Base-by-base conservation (phyloP, 306 rosid species). In the Cicer yamashitae region DNA sequence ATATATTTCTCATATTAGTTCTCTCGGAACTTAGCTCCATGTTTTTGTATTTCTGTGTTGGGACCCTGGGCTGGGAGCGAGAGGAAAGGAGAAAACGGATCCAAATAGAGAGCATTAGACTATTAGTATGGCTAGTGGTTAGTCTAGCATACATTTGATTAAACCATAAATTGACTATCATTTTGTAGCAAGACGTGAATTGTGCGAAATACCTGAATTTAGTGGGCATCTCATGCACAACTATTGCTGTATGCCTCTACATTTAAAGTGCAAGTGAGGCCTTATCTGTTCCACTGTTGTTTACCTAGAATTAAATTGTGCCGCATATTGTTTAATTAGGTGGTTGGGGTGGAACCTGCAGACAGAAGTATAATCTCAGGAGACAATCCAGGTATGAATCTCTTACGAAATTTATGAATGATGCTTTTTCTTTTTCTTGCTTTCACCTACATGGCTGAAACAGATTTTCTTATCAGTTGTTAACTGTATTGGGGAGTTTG, bases 341-440 rank as follows among this genome's bases (percentile, higher is more conserved):
- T 91, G 76, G 90, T 94, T 64, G 97, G 98, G 68, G 98, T 94
- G 62, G 96, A 94, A 84, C 97, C 98, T 73, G 97, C 94, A 7
- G 98, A 88, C 46, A 79, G 94, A 86, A 90, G 96, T 79, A 77
- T 90, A 43, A 84, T 91, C 67, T 88, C 89, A 0, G 98, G 98
- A 72, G 97, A 87, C 67, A 90, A 83, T 84, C 87, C 92, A 57
- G 93, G 97, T 91, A 74, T 48, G 73, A 43, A 68, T 62, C 57
- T 47, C 67, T 62, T 82, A n/a, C 22, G 2, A 71, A 58, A 45
- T 72, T 53, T 12, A 50, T 54, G 69, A 17, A 67, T 50, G 65
- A 3, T 14, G 14, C 40, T 17, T 15, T 14, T 30, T 45, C 54
- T 52, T 39, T 44, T n/a, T 15, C 43, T 39, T 12, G 13, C 34